Evolutionary conservation across 75 land plant species (phyloP).

Genomic region (Selaginella moellendorffii): DNA sequence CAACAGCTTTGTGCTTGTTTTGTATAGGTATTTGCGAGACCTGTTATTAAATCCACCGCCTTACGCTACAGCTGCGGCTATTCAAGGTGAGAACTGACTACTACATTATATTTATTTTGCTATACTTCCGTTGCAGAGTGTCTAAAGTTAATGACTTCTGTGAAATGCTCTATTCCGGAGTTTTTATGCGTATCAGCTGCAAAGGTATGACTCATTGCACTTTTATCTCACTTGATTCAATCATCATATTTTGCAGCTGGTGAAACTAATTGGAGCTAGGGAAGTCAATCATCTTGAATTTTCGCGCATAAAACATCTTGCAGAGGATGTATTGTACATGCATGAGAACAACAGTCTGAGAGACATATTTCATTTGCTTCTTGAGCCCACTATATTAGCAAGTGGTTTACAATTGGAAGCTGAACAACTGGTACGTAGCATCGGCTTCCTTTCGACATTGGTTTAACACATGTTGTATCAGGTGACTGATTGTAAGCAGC

Average conservation of each 20-base stretch:
- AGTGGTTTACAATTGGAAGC: conserved; percentile 23
- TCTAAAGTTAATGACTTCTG: conserved; percentile 45
- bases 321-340: conserved; percentile 59
- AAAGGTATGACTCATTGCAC: too few species aligned
- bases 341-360: conserved; percentile 33
- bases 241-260: conserved; percentile 67
- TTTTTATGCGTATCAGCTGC: conserved; percentile 78
- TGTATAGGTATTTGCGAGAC: conserved; percentile 49
- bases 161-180: conserved; percentile 67
- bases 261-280: conserved; percentile 62
- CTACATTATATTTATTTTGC: neutral
- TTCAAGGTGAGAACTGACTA: conserved; percentile 38
- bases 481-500: neutral
- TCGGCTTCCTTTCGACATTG: too few species aligned
- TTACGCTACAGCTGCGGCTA: conserved; percentile 38
- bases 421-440: conserved; percentile 4
- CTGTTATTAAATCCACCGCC: conserved; percentile 75
- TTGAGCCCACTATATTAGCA: conserved; percentile 68
- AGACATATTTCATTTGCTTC: conserved; percentile 32
- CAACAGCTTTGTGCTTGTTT: neutral
- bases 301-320: conserved; percentile 52
- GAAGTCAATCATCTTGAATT: conserved; percentile 82
- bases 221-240: too few species aligned
- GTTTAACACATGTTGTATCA: neutral
- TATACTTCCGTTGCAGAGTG: conserved; percentile 25